Base-by-base conservation (phyloP, 345 rosid genomes). In the Corymbia maculata region DNA sequence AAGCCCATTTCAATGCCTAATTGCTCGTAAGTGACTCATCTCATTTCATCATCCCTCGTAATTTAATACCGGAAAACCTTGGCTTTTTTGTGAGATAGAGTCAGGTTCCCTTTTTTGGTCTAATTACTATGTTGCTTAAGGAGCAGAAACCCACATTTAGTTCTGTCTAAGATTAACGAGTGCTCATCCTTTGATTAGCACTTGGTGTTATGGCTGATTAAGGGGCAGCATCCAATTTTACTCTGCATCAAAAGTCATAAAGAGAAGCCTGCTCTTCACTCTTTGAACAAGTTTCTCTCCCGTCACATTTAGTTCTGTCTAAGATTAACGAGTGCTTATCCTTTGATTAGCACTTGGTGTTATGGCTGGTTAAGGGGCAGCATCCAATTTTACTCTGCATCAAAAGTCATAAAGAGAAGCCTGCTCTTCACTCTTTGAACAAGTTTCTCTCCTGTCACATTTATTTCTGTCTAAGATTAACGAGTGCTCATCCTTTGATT, bases 21-120 rank as follows among this genome's bases (percentile, higher is more conserved):
- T 86, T 95, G 98, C 95, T 92, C 94, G 98, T 94, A 93, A 95
- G 96, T 75, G 68, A 57, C 51, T 86, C 44, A 9, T 12, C 44
- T 49, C 51, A 13, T 86, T 24, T 44, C 42, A 17, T 61, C 79
- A 15, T 36, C 80, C 80, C 47, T 70, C 14, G 80, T 17, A 17
- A 70, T 70, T 32, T 32, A 10, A 42, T 70, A 32, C 47, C 47
- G 36, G 47, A 30, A 30, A 17, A 36, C 6, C 45, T 9, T 70
- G 22, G 80, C 19, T 70, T 70, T 36, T 36, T 70, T 21, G 4
- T 6, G 45, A 70, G 80, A 17, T 70, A 70, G 80, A 70, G 47
- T 70, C 47, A 17, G 47, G 47, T 70, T 36, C 22, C 80, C 44
- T 70, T 70, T 13, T 64, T 28, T 32, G 45, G 3, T 68, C 45